Evolutionary conservation across 1,284 basidiomycete species (phyloP).

Genomic region (Trichosporon asahii): DNA sequence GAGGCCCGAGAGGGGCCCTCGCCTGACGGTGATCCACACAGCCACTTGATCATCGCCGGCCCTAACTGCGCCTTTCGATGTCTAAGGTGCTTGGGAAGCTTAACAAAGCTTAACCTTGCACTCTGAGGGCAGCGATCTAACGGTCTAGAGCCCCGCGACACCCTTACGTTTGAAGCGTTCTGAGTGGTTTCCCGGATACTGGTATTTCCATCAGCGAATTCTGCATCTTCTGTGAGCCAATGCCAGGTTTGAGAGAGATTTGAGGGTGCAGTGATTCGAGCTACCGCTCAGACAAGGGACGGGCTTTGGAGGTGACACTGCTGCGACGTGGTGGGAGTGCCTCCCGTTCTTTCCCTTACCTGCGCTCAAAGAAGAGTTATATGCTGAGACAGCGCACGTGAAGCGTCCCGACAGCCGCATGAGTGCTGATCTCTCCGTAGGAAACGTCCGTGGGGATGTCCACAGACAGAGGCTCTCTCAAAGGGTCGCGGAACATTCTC

Average conservation of each 20-base stretch:
- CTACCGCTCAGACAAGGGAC: neutral
- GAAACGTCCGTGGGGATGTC: neutral
- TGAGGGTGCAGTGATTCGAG: neutral
- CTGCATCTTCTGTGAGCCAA: neutral
- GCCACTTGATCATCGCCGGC: neutral
- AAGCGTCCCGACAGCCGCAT: neutral
- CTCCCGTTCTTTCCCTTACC: neutral
- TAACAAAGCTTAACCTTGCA: neutral
- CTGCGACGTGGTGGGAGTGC: no score
- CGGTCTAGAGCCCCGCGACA: neutral
- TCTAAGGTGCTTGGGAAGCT: neutral
- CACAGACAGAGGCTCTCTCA: neutral
- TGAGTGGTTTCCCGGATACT: neutral
- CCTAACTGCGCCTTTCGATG: neutral
- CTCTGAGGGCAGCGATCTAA: neutral
- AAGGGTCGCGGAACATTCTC: no score
- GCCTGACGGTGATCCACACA: neutral
- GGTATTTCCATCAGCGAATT: neutral
- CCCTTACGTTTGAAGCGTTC: neutral
- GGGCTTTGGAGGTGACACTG: neutral
- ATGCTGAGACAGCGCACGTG: neutral
- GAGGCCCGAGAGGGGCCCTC: neutral
- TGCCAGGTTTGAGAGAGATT: neutral
- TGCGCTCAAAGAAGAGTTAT: neutral
- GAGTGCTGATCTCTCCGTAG: no score